Evolutionary conservation across 1,284 basidiomycete species (phyloP).

Genomic region (Trametes sp.): DNA sequence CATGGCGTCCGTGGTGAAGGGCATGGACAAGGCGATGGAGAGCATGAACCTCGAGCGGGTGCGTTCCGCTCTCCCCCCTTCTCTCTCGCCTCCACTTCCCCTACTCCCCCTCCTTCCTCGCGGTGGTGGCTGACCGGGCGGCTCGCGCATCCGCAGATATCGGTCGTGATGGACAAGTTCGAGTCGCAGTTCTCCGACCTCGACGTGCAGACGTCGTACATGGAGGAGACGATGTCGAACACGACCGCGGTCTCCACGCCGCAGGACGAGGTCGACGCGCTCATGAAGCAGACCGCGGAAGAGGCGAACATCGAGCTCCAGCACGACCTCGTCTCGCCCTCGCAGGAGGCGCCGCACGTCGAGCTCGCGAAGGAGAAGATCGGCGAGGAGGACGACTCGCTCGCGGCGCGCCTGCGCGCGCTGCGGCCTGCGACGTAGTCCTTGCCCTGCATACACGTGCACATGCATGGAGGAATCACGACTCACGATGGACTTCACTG

Average conservation of each 20-base stretch:
- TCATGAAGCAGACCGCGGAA: slow-evolving; percentile 95
- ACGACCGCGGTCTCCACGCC: slow-evolving; percentile 95
- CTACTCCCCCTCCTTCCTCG: not conserved
- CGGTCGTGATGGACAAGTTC: slow-evolving; percentile 99
- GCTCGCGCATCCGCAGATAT: slow-evolving; percentile 75
- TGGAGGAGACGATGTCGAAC: slow-evolving; percentile 96
- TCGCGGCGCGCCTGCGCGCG: slow-evolving; percentile 85
- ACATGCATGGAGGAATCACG: not conserved
- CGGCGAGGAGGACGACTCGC: slow-evolving; percentile 79
- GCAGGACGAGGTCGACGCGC: slow-evolving; percentile 94
- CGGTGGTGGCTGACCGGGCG: not conserved
- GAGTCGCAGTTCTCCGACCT: slow-evolving; percentile 96
- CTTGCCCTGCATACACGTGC: slow-evolving; percentile 23
- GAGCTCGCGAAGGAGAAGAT: slow-evolving; percentile 66
- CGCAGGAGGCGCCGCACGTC: slow-evolving; percentile 54
- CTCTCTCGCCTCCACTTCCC: not conserved
- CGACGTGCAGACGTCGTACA: slow-evolving; percentile 97
- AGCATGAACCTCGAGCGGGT: slow-evolving; percentile 98
- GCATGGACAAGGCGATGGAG: slow-evolving; percentile 99
- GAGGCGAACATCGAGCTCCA: slow-evolving; percentile 97
- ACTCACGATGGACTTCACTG: not conserved
- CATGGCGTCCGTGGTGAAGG: slow-evolving; percentile 96
- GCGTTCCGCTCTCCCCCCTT: slow-evolving; percentile 39
- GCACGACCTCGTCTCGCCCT: slow-evolving; percentile 82
- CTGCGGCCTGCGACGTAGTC: slow-evolving; percentile 76